A percentile compares a stretch with the other conserved stretches of the same genome.
These are phyloP conservation scores for Lactarius akahatsu DNA, from an alignment of 768 basidiomycete genomes.

Conservation along the genomic window DNA sequence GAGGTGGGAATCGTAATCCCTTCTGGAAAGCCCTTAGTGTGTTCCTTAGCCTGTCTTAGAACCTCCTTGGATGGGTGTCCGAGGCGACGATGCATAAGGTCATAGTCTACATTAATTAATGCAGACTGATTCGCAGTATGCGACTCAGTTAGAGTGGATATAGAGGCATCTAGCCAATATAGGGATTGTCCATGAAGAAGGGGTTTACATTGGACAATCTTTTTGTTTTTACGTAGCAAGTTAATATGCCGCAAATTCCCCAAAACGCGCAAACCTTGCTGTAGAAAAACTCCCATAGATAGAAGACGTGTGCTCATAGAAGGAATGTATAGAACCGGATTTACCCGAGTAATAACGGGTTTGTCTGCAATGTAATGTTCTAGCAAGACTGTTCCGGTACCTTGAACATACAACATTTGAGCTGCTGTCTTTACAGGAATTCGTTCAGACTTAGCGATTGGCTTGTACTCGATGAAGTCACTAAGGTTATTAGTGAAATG, in stretches of 20 bases:
- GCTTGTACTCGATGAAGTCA: neutral
- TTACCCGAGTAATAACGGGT: neutral
- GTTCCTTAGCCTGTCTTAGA: neutral
- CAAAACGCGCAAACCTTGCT: neutral
- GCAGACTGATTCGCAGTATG: no score
- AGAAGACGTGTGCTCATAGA: neutral
- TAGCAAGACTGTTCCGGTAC: neutral
- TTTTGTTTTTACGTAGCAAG: no score
- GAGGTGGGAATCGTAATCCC: neutral
- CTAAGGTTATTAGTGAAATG: neutral
- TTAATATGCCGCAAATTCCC: neutral
- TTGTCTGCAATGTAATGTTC: neutral
- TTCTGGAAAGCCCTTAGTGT: neutral
- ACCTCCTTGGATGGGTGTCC: neutral
- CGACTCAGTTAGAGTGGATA: neutral
- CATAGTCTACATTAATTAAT: no score
- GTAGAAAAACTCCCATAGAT: neutral
- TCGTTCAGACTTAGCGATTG: neutral
- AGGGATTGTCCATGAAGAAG: no score
- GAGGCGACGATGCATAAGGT: neutral
- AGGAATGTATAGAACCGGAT: neutral
- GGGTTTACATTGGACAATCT: no score
- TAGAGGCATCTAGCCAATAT: neutral
- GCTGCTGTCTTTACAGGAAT: neutral
- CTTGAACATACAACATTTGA: neutral